A percentile compares a stretch with the other conserved stretches of the same genome.
These are phyloP conservation scores for Tetradesmus lagerheimii DNA, from an alignment of 139 green algal species.

Conservation along the genomic window DNA sequence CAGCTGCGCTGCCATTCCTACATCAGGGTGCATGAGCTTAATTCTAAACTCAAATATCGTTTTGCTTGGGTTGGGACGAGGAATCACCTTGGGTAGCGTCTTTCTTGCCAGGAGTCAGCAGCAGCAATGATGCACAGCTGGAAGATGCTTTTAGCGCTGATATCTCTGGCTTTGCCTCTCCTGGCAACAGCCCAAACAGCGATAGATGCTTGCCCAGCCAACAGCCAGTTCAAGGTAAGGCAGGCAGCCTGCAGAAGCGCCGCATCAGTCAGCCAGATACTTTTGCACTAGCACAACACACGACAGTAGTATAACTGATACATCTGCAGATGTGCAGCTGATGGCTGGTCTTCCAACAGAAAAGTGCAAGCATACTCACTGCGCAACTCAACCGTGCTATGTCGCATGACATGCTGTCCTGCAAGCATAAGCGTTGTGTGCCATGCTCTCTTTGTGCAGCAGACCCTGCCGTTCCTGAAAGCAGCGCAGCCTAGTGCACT, in stretches of 20 bases:
- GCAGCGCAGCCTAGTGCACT: neutral
- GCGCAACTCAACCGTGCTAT: neutral
- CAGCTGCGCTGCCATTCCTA: too few relatives aligned
- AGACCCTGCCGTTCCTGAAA: slow-evolving; percentile 26
- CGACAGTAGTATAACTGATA: neutral
- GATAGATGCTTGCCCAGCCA: slow-evolving; percentile 27
- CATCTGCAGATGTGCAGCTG: too few relatives aligned
- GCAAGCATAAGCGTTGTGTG: neutral
- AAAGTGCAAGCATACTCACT: too few relatives aligned
- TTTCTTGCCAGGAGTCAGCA: neutral
- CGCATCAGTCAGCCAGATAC: neutral
- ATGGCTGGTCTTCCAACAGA: too few relatives aligned
- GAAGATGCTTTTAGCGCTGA: neutral
- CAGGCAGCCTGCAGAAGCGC: neutral
- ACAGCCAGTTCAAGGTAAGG: neutral
- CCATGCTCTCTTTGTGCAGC: neutral
- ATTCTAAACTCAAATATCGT: too few relatives aligned
- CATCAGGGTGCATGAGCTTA: too few relatives aligned
- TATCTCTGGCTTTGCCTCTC: neutral
- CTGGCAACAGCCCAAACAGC: neutral
- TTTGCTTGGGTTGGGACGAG: too few relatives aligned
- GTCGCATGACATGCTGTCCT: neutral
- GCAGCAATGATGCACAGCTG: neutral
- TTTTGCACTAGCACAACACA: neutral
- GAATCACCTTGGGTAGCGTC: neutral